Conservation (phyloP, 441 rosid species). For the Syzygium malaccense region DNA sequence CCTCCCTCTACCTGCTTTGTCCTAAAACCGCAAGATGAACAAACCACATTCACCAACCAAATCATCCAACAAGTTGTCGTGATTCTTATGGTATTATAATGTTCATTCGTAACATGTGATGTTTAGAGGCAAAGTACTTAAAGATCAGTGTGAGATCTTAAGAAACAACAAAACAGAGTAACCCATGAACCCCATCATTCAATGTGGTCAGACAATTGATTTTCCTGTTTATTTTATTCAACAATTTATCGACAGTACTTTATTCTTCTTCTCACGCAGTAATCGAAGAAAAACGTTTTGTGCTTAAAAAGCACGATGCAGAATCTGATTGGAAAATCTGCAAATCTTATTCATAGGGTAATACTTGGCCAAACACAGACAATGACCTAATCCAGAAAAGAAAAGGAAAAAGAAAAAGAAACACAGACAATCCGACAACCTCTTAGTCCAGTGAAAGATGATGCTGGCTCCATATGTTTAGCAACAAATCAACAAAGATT, state of each 20-base stretch:
- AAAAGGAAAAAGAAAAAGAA: not conserved
- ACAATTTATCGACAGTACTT: not conserved
- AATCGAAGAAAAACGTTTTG: not conserved
- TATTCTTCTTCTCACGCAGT: not conserved
- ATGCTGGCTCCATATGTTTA: not conserved
- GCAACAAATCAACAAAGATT: not conserved
- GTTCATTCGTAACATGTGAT: not conserved
- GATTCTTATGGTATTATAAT: not conserved
- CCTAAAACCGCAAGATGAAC: not conserved
- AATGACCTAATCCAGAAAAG: not conserved
- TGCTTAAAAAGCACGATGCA: not conserved
- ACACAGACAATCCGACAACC: not conserved
- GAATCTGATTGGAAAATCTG: not conserved
- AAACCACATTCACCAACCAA: not conserved
- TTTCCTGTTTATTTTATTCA: not conserved
- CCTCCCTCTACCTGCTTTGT: constrained; percentile 7
- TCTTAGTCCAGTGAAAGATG: not conserved
- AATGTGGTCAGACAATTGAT: not conserved
- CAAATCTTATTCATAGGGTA: not conserved
- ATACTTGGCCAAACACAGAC: not conserved
- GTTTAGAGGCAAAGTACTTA: not conserved
- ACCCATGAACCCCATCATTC: not conserved
- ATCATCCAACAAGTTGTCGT: not conserved
- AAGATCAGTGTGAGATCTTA: not conserved
- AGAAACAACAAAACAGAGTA: not conserved